Base-by-base conservation (phyloP, 2,329 filamentous ascomycete genomes). In the Fusarium proliferatum region DNA sequence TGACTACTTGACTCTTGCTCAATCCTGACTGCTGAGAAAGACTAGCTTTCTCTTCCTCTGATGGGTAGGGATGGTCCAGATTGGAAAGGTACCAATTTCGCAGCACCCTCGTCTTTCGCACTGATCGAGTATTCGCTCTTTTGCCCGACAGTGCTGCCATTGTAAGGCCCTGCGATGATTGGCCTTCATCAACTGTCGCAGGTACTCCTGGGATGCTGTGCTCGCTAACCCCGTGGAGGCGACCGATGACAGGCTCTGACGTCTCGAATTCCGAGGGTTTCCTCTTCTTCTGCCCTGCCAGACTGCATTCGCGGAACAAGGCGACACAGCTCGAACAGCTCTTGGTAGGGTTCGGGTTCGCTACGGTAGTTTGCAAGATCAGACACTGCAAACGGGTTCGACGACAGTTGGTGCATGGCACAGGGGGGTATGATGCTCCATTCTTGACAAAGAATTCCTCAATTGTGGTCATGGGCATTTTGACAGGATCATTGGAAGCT, bases 271-370 rank as follows among this genome's bases (percentile, higher is more conserved):
- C 76, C 1, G 82, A 85, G 0, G 85, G 81, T 4, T 82, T 79
- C 13, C 86, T 82, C 69, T 88, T 88, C 42, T 80, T 80, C 23
- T 82, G 80, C 17, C 81, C 83, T 2, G 86, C 82, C 9, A 87
- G 79, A 57, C 86, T 87, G 74, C 86, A 88, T 65, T 86, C 84
- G 3, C 86, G 80, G 63, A 86, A 87, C 4, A 88, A 78, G 0
- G 85, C 86, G 9, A 86, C 86, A 63, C 86, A 88, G 67, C 84
- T 87, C 6, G 86, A 86, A 71, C 86, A 88, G 1, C 85, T 82
- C 10, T 79, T 80, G 56, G 84, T 79, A 4, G 86, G 86, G 61
- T 87, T 88, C 1, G 86, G 86, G 63, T 88, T 88, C 30, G 81
- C 85, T 0, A 79, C 45, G 2, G 84, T 84, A 1, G 85, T 87